Conservation (phyloP, 305 asterid species). For the Andrographis paniculata region DNA sequence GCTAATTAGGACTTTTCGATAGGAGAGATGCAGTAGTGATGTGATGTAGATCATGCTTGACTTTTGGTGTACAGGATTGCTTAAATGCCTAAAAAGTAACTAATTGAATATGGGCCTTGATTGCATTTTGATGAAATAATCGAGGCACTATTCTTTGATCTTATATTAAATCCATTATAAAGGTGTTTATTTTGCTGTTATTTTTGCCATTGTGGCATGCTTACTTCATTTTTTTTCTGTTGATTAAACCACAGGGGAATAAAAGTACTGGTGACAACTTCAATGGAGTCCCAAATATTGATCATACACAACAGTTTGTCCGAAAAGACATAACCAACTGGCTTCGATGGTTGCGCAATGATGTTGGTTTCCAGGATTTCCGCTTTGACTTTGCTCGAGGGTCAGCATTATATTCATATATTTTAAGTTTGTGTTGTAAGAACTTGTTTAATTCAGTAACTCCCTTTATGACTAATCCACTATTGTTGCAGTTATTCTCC, state of each 20-base stretch:
- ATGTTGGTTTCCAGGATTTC: constrained; percentile 88
- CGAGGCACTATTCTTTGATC: too few species aligned
- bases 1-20: background rate
- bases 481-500: constrained; percentile 50
- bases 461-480: constrained; percentile 15
- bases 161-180: too few species aligned
- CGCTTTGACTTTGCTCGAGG: constrained; percentile 96
- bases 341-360: constrained; percentile 70
- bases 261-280: constrained; percentile 89
- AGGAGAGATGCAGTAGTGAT: background rate
- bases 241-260: constrained; percentile 54
- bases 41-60: background rate
- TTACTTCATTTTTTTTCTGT: background rate
- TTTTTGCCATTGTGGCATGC: background rate
- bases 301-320: constrained; percentile 78
- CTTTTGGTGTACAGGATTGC: background rate
- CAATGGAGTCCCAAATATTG: constrained; percentile 79
- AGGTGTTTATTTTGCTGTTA: too few species aligned
- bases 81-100: constrained; percentile 6
- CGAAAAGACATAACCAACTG: constrained; percentile 71
- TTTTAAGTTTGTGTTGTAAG: background rate
- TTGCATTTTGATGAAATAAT: too few species aligned
- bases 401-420: constrained; percentile 23
- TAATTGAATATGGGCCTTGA: constrained; percentile 6
- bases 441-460: constrained; percentile 3